These are phyloP conservation scores for Microsporum canis DNA, from an alignment of 2,329 filamentous ascomycete species.

Conservation along the genomic window DNA sequence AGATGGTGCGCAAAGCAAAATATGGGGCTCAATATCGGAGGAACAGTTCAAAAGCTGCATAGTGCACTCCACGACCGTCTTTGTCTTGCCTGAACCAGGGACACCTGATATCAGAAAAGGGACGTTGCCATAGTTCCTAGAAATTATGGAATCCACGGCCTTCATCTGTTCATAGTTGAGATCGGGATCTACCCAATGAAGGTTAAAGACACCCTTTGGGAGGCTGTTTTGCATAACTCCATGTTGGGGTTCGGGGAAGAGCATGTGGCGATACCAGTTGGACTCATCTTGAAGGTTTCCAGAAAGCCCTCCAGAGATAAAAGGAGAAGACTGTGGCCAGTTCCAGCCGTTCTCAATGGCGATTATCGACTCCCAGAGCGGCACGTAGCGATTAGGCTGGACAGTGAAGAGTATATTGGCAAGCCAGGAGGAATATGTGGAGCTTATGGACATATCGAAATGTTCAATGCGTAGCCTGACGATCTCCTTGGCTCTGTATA, in stretches of 20 bases:
- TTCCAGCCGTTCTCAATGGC: slow-evolving; percentile 25
- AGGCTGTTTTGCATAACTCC: slow-evolving; percentile 31
- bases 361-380: slow-evolving; percentile 17
- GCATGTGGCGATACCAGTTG: slow-evolving; percentile 26
- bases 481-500: slow-evolving; percentile 15
- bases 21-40: slow-evolving; percentile 20
- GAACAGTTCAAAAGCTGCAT: slow-evolving; percentile 19
- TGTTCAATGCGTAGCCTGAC: slow-evolving; percentile 17
- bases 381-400: slow-evolving; percentile 12
- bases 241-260: slow-evolving; percentile 33
- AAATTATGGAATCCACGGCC: slow-evolving; percentile 34
- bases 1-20: slow-evolving; percentile 38
- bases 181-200: slow-evolving; percentile 29
- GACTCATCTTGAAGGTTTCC: slow-evolving; percentile 5
- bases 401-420: slow-evolving; percentile 19
- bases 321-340: slow-evolving; percentile 42
- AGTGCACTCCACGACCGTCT: slow-evolving; percentile 39
- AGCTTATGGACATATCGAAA: slow-evolving; percentile 3
- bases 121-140: slow-evolving; percentile 33
- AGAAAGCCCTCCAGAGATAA: slow-evolving; percentile 32
- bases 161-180: slow-evolving; percentile 41
- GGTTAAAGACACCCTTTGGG: slow-evolving; percentile 25
- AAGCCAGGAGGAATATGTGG: slow-evolving; percentile 4
- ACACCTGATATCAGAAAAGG: slow-evolving; percentile 41
- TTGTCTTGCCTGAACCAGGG: slow-evolving; percentile 44